These are phyloP conservation scores for Penicillium sp. DNA, from an alignment of 2,329 filamentous ascomycete genomes.

Conservation along the genomic window DNA sequence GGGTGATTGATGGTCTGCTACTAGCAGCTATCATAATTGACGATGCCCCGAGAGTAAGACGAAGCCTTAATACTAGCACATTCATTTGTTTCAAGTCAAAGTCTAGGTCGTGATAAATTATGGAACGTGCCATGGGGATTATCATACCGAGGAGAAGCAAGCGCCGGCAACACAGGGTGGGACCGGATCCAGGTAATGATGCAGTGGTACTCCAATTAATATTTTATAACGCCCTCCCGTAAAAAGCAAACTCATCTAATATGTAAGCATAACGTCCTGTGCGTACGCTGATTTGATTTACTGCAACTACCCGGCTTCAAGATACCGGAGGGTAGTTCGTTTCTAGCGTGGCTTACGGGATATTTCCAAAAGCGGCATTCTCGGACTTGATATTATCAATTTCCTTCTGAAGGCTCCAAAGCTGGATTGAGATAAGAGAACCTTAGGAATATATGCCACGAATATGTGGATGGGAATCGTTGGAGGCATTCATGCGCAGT, in stretches of 20 bases:
- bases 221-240: background rate
- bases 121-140: background rate
- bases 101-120: no score
- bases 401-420: no score
- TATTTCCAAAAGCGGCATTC: background rate
- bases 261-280: background rate
- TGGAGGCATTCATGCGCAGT: background rate
- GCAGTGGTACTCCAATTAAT: background rate
- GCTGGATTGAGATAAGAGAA: no score
- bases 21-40: no score
- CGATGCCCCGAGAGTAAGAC: no score
- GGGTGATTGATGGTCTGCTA: no score
- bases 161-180: background rate
- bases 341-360: background rate
- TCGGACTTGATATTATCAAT: background rate
- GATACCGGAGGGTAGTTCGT: background rate
- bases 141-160: background rate
- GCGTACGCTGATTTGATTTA: background rate
- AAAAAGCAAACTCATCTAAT: background rate
- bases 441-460: background rate
- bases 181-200: background rate
- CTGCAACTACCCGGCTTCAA: background rate
- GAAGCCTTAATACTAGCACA: no score
- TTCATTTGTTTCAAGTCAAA: no score
- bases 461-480: background rate